phyloP scores from a whole-genome alignment of 192 early-diverging fungal species.

The Tieghemiomyces parasiticus region DNA sequence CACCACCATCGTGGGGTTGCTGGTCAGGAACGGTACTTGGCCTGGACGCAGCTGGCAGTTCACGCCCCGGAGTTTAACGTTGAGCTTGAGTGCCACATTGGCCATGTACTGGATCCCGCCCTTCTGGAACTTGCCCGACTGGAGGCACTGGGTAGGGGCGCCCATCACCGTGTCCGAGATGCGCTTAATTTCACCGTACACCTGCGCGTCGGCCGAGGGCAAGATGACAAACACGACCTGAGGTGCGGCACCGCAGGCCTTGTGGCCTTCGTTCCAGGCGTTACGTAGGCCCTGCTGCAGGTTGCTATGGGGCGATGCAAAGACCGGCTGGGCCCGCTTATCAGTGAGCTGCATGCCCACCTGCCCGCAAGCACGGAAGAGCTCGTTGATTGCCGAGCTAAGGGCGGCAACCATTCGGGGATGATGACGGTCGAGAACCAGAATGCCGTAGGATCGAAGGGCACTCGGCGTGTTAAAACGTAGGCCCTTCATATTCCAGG shows the following conservation, averaged over 20 bases:
- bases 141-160: conserved; percentile 82
- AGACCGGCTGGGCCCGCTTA: too few relatives aligned
- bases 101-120: conserved; percentile 87
- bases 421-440: conserved; percentile 53
- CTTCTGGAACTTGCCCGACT: conserved; percentile 60
- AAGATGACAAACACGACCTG: conserved; percentile 79
- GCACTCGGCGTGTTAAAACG: conserved; percentile 56
- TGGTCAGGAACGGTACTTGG: conserved; percentile 52
- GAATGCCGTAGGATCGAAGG: conserved; percentile 64
- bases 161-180: conserved; percentile 80
- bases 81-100: conserved; percentile 88
- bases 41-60: conserved; percentile 47
- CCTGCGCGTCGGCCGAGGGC: conserved; percentile 57
- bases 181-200: conserved; percentile 83
- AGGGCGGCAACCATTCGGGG: too few relatives aligned
- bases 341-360: too few relatives aligned
- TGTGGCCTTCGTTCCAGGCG: conserved; percentile 51
- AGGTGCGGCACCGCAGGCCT: conserved; percentile 34
- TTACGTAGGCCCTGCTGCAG: conserved; percentile 51
- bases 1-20: conserved; percentile 64
- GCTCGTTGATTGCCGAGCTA: too few relatives aligned
- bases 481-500: conserved; percentile 80
- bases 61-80: conserved; percentile 84
- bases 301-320: too few relatives aligned
- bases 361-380: too few relatives aligned